Evolutionary conservation across 352 stramenopile species (phyloP).

Genomic region (Phytophthora sp.): DNA sequence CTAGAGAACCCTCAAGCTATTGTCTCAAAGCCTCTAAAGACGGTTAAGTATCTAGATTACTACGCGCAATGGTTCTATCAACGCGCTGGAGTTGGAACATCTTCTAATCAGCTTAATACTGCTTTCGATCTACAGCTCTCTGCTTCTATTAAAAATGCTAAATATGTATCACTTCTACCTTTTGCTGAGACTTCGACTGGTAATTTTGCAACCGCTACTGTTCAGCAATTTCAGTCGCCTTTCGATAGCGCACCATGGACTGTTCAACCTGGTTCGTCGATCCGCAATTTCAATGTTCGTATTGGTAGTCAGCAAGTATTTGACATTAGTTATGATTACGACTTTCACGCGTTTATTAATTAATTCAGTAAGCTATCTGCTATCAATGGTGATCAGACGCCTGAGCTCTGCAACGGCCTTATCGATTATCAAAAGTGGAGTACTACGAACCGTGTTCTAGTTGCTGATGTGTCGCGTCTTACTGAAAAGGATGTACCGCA

Average conservation of each 20-base stretch:
- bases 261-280: not conserved
- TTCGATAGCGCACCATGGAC: slow-evolving; percentile 1
- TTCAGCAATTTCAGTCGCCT: slow-evolving; percentile 2
- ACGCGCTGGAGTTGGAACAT: not conserved
- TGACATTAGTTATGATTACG: not conserved
- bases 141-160: not conserved
- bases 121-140: not conserved
- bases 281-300: not conserved
- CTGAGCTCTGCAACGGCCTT: not conserved
- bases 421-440: not conserved
- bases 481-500: slow-evolving; percentile 16
- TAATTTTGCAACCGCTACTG: not conserved
- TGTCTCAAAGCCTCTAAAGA: not conserved
- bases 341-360: not conserved
- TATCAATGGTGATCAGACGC: not conserved
- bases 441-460: not conserved
- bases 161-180: not conserved
- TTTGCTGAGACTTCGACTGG: not conserved
- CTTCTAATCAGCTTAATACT: not conserved
- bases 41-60: not conserved
- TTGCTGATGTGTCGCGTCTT: not conserved
- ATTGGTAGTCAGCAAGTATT: not conserved
- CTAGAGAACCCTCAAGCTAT: not conserved
- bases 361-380: not conserved
- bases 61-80: slow-evolving; percentile 6